Evolutionary conservation across 306 rosid species (phyloP), one percentile per base, ranked within the genome.

Genomic region (Cucurbita argyrosperma): DNA sequence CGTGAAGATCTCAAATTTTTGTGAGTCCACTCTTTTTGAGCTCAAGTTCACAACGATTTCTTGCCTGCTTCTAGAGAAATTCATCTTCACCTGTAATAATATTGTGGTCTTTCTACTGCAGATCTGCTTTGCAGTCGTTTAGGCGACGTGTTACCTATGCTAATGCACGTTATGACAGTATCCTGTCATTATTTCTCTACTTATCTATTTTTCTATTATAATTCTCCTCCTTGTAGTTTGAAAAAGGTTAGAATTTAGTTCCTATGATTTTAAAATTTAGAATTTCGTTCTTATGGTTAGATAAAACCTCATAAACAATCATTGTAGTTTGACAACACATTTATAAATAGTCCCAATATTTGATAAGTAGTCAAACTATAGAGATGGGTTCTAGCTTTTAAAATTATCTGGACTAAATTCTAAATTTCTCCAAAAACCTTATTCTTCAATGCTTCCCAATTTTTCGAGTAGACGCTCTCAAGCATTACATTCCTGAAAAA

Each of bases 101-200:
- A 63, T 69, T 43, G 11, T 66, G 23, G 52, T 52, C 45, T 49
- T 69, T 71, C 76, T 69, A 76, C 71, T 76, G 77, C 85, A 93
- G 98, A 71, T 90, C 98, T 66, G 97, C 98, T 76, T 83, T 93
- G 86, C 79, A 55, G 71, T 89, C 94, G 74, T 93, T 93, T 86
- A 89, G 66, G 84, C 90, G 82, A 10, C 90, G 89, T n/a, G 88
- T 89, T 49, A 87, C 90, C 72, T 93, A 90, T 82, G 92, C 97
- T 56, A 93, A 93, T 83, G 78, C 82, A 72, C 86, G 77, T 55
- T 79, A 76, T 60, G 98, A 93, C 40, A 82, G 98, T 93, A 93
- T 93, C 97, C 97, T 78, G 60, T 77, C 70, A 47, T 62, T 47
- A 40, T 35, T 12, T 60, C 10, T 50, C 14, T 52, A 12, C 16